Conservation (phyloP, 345 rosid species). For the Citrus trifoliata region DNA sequence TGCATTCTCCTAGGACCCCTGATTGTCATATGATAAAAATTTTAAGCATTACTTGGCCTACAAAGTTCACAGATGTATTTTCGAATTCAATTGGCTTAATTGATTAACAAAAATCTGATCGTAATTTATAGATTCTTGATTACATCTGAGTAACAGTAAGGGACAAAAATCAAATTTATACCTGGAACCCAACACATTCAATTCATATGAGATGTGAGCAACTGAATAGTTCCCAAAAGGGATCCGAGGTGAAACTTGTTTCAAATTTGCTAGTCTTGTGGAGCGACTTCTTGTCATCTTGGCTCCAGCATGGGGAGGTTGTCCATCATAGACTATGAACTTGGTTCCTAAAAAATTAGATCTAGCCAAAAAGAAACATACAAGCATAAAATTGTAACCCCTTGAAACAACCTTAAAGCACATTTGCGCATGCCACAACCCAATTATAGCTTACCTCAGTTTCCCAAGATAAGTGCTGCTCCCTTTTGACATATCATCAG, state of each 20-base stretch:
- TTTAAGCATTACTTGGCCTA: not conserved
- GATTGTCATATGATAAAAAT: constrained; percentile 8
- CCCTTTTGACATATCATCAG: constrained; percentile 43
- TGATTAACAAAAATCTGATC: not conserved
- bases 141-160: not conserved
- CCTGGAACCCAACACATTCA: constrained; percentile 75
- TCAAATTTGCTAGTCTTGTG: constrained; percentile 40
- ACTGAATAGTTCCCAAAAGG: constrained; percentile 54
- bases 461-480: constrained; percentile 53
- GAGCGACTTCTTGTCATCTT: constrained; percentile 56
- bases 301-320: constrained; percentile 38
- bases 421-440: not conserved
- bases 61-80: not conserved
- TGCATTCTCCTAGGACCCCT: constrained; percentile 88
- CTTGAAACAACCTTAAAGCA: not conserved
- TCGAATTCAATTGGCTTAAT: not conserved
- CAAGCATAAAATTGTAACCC: not conserved
- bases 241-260: constrained; percentile 52
- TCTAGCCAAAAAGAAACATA: constrained; percentile 31
- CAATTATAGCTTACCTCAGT: constrained; percentile 41
- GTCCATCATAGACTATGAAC: constrained; percentile 57
- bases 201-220: constrained; percentile 60
- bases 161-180: constrained; percentile 12
- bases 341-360: constrained; percentile 79
- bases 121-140: not conserved